Base-by-base conservation (phyloP, 2,329 filamentous ascomycete species). In the Lasiodiplodia theobromae region DNA sequence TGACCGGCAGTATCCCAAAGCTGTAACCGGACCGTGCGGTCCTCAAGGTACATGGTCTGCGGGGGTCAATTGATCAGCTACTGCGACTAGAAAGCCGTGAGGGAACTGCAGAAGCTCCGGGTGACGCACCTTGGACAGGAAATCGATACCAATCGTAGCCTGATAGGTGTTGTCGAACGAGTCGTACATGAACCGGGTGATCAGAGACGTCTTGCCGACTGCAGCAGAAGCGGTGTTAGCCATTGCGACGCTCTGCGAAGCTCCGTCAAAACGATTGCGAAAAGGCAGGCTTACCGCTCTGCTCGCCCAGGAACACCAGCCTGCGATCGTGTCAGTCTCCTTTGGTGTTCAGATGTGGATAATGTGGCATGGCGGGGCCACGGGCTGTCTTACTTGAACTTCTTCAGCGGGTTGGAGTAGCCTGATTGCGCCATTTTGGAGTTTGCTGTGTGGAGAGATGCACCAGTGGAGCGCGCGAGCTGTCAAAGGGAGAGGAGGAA, bases 91-190 rank as follows among this genome's bases (percentile, higher is more conserved):
- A 38, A 14, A 6, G 25, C 31, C 34, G 63, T 12, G 28, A 21
- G 21, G 6, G 57, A 49, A 51, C 11, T n/a, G 4, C 14, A 25
- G 28, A 51, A 23, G 47, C 47, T 64, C 25, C 37, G 60, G 64
- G 23, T 54, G 40, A 70, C 82, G 80, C 86, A 92, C 93, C 91
- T 99, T 99, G 77, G 94, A 97, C 74, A 99, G 89, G 80, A 99
- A 99, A 83, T 99, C 96, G 84, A 99, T 99, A 78, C 96, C 96
- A 78, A 99, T 98, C 49, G 96, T 99, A 69, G 96, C 96, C 83
- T 99, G 96, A 85, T 99, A 99, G 87, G 95, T 98, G 84, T 97
- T 97, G 86, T 99, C 96, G 86, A 99, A 99, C 58, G 96, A 98
- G 83, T 99, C 96, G 87, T 99, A 99, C 96, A 99, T 99, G 86